Percentiles rank a stretch among this genome's conserved stretches.
Evolutionary conservation across 257 asterid species (phyloP).

Genomic region (Scutellaria barbata): DNA sequence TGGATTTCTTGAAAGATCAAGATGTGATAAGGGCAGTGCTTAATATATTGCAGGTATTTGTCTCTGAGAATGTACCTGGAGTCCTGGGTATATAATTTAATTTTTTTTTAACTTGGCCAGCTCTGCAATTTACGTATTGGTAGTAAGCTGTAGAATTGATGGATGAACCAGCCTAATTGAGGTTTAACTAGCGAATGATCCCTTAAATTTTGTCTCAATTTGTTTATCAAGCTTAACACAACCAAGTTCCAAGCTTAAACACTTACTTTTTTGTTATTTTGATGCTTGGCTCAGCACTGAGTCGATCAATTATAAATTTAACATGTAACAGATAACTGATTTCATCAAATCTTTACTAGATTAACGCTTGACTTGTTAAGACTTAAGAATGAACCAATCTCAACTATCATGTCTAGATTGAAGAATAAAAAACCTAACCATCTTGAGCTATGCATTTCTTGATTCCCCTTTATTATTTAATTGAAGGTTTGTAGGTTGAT

Average conservation of each 20-base stretch:
- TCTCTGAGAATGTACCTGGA: slow-evolving; percentile 7
- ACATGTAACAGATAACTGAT: neutral
- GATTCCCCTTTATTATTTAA: neutral
- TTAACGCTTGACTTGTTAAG: neutral
- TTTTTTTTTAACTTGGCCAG: neutral
- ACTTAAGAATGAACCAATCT: too few species aligned
- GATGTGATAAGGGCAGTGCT: slow-evolving; percentile 94
- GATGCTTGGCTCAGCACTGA: neutral
- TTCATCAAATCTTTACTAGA: neutral
- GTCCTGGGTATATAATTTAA: neutral
- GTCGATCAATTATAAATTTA: neutral
- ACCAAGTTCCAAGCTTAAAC: neutral
- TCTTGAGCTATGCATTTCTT: neutral
- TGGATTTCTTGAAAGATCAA: slow-evolving; percentile 85
- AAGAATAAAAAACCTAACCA: neutral
- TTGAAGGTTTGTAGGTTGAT: neutral
- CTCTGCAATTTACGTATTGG: neutral
- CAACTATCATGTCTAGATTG: neutral
- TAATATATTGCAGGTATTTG: slow-evolving; percentile 89
- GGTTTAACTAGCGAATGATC: neutral
- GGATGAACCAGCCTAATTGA: neutral
- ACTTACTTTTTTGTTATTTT: neutral
- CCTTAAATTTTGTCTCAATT: slow-evolving; percentile 2
- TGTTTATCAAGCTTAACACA: neutral
- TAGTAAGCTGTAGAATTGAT: slow-evolving; percentile 5